Conservation (phyloP, 2,329 filamentous ascomycete genomes). For the Colletotrichum caudatum region DNA sequence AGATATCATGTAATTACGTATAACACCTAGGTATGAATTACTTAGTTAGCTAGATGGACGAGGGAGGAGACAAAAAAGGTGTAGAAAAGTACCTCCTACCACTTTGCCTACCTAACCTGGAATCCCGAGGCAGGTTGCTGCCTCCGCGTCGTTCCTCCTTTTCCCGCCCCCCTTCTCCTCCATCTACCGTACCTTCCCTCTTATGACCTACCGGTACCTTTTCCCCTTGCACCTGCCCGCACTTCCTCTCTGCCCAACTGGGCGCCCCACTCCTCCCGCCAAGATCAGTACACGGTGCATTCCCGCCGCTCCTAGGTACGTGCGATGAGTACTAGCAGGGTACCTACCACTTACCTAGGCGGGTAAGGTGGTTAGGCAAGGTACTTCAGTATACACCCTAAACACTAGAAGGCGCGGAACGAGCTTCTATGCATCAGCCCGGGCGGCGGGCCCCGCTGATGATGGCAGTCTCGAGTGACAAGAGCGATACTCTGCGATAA, state of each 20-base stretch:
- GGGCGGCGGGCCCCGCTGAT: conserved; percentile 37
- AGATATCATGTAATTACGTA: neutral
- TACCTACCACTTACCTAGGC: too few species aligned
- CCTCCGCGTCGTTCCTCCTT: neutral
- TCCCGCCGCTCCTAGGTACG: conserved; percentile 18
- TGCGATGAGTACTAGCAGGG: too few species aligned
- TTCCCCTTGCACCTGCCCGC: neutral
- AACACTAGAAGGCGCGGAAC: conserved; percentile 36
- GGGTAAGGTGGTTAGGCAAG: neutral
- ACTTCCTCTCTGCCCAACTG: neutral
- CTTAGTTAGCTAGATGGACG: too few species aligned
- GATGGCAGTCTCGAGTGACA: conserved; percentile 16
- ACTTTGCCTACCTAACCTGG: neutral
- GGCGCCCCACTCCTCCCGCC: conserved; percentile 15
- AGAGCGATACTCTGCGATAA: conserved; percentile 25
- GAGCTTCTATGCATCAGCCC: conserved; percentile 39
- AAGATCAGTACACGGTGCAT: conserved; percentile 20
- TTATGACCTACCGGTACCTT: too few species aligned
- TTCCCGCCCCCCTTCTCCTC: neutral
- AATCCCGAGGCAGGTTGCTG: neutral
- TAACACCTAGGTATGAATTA: neutral
- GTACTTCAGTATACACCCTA: neutral
- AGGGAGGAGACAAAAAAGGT: neutral
- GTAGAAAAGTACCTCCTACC: neutral
- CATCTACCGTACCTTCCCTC: neutral